phyloP scores from a whole-genome alignment of 73 alveolate genomes.

The Paraurostyla sp. region DNA sequence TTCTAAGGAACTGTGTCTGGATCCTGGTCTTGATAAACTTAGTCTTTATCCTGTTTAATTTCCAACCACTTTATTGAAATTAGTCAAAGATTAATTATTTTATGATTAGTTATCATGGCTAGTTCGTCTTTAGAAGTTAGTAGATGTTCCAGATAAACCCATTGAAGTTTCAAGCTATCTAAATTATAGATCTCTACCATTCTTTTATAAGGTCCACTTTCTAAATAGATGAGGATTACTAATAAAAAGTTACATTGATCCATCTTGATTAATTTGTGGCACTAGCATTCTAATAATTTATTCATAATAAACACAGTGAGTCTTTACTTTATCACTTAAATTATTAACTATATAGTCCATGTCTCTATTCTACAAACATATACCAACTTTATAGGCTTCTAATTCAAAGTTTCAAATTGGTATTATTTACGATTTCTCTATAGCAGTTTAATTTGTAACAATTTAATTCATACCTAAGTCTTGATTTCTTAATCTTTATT shows the following conservation, averaged over 20 bases:
- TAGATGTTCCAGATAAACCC: too few species aligned
- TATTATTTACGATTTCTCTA: background rate
- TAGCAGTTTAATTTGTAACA: background rate
- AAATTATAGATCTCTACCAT: background rate
- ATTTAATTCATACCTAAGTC: background rate
- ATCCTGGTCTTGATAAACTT: background rate
- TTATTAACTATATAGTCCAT: conserved; percentile 10
- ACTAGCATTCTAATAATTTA: conserved; percentile 9
- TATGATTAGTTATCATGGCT: too few species aligned
- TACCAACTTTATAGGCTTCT: conserved; percentile 45
- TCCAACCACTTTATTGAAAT: background rate
- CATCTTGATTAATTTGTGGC: background rate
- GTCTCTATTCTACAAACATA: background rate
- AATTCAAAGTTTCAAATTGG: conserved; percentile 23
- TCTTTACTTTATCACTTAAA: background rate
- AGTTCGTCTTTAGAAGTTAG: too few species aligned
- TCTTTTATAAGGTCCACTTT: conserved; percentile 21
- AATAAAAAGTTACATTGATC: background rate
- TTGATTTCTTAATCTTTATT: background rate
- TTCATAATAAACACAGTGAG: conserved; percentile 9
- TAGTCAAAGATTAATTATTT: too few species aligned
- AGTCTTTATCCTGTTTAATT: background rate
- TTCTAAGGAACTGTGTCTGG: background rate
- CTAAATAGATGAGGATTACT: background rate
- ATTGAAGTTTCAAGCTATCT: too few species aligned